Evolutionary conservation across 73 alveolate species (phyloP), one percentile per base, ranked within the genome.

Genomic region (Halteria grandinella): DNA sequence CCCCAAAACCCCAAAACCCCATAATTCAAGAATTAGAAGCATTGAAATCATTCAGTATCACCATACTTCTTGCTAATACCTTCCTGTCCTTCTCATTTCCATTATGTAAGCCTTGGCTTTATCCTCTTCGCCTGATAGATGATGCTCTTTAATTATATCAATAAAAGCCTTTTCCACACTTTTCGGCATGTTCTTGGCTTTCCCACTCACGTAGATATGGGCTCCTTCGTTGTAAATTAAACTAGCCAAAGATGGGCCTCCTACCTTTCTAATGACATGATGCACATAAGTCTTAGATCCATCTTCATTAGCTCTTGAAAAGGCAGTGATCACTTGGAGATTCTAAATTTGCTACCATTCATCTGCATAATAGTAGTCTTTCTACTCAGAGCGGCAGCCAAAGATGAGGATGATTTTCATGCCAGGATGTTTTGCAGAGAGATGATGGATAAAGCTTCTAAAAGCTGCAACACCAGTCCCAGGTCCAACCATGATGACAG

Each of bases 401-500:
- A 86, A 90, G 41, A 91, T 53, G 50, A 91, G 63, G 18, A 85
- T 41, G 20, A 64, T 18, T 28, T 79, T 44, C 18, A 51, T 37
- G 41, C 31, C 44, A 1, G 34, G 49, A 62, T 51, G 34, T 0
- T 75, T 17, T 14, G n/a, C n/a, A n/a, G 49, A 20, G 24, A 34
- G 58, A 18, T 79, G 66, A 18, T 89, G 43, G 10, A 89, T 64
- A 23, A 85, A 64, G 18, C 83, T 27, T 43, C 89, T 54, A 55
- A 89, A 89, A 0, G 96, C 92, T 21, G 96, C 93, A 0, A 89
- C 54, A 7, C 96, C 96, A 37, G 96, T 85, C 7, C 96, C 95
- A 21, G 96, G 87, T 0, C 89, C 95, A 3, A 83, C 89, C 69
- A 86, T 58, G 27, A 88, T 88, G 0, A 84, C 58, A 18, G 92